These are phyloP conservation scores for Carex littledalei DNA, from an alignment of 176 grass and related monocot species.

Conservation along the genomic window DNA sequence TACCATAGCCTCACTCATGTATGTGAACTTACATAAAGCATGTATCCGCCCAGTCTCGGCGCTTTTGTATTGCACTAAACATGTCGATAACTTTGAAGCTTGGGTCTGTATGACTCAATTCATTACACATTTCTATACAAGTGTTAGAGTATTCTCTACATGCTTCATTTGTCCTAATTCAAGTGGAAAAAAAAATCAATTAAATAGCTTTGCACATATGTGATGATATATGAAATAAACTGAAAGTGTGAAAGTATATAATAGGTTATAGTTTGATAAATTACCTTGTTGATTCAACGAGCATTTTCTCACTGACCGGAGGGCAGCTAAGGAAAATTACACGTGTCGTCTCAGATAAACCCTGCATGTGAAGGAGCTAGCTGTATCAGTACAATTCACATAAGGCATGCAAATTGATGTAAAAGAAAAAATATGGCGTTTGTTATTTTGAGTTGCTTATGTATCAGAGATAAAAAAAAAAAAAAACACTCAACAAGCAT, in stretches of 20 bases:
- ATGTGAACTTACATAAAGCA: slow-evolving; percentile 29
- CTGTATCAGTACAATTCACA: not conserved
- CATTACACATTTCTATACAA: not conserved
- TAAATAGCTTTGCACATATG: not conserved
- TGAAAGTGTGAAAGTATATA: not conserved
- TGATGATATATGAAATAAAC: not conserved
- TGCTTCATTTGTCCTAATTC: not conserved
- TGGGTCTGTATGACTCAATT: not conserved
- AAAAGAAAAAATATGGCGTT: not conserved
- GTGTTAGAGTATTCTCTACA: not conserved
- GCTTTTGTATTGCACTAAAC: slow-evolving; percentile 28
- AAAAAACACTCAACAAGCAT: not conserved
- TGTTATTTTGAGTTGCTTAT: not conserved
- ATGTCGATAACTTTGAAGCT: slow-evolving; percentile 16
- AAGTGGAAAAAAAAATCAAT: not conserved
- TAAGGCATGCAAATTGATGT: not conserved
- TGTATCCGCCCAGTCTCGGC: slow-evolving; percentile 12
- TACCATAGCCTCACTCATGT: not conserved
- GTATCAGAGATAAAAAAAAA: not conserved
- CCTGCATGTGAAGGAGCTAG: not conserved
- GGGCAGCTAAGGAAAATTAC: slow-evolving; percentile 1
- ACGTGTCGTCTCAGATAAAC: not conserved
- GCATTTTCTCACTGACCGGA: not conserved
- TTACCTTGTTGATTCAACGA: not conserved
- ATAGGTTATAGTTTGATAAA: not conserved